Conservation (phyloP, 2,329 filamentous ascomycete genomes). For the Colletotrichum sp. region DNA sequence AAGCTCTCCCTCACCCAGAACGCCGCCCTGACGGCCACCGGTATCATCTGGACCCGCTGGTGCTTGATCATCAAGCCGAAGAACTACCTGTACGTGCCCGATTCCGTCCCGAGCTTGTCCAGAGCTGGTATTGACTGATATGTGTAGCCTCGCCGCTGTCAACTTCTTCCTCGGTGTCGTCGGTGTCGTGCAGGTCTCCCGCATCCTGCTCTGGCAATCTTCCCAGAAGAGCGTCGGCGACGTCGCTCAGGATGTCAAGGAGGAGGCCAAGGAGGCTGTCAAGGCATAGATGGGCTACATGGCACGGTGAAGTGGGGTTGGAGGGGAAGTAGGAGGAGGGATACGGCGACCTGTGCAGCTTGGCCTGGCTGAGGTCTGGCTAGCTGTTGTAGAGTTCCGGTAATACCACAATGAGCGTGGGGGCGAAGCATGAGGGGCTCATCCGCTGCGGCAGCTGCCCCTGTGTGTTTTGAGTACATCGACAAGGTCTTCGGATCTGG, state of each 20-base stretch:
- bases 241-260: slow-evolving; percentile 45
- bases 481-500: neutral
- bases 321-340: neutral
- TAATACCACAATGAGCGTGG: neutral
- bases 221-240: slow-evolving; percentile 52
- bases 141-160: slow-evolving; percentile 79
- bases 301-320: neutral
- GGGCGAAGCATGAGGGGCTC: neutral
- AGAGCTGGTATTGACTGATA: neutral
- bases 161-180: slow-evolving; percentile 98
- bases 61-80: slow-evolving; percentile 95
- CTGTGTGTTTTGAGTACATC: neutral
- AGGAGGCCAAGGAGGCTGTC: slow-evolving; percentile 34
- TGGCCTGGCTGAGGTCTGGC: neutral
- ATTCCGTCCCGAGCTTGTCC: neutral
- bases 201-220: slow-evolving; percentile 73
- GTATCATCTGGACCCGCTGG: slow-evolving; percentile 98
- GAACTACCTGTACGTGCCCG: slow-evolving; percentile 78
- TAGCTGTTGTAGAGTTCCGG: neutral
- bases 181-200: slow-evolving; percentile 79
- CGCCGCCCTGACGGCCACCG: slow-evolving; percentile 85
- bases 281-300: neutral
- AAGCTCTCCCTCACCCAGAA: slow-evolving; percentile 95
- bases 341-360: neutral
- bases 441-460: neutral